A percentile compares a stretch with the other conserved stretches of the same genome.
Conservation (phyloP, 495 filamentous ascomycete genomes). For the Hypomontagnella monticulosa region DNA sequence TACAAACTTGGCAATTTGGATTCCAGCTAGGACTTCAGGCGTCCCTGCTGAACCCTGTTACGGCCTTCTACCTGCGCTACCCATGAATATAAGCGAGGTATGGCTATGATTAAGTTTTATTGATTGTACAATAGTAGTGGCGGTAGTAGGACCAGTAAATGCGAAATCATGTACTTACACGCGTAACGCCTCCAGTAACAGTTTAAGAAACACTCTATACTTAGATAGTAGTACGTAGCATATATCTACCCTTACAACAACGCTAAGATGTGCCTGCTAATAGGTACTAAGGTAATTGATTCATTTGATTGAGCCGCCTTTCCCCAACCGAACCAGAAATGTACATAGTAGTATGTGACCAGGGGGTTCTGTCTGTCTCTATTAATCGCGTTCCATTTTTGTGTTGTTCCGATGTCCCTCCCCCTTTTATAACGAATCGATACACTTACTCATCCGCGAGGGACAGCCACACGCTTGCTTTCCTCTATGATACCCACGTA, state of each 20-base stretch:
- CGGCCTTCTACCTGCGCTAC: no score
- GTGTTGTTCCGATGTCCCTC: conserved; percentile 7
- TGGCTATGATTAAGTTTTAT: conserved; percentile 17
- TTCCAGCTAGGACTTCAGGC: background rate
- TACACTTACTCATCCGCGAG: background rate
- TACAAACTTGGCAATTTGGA: background rate
- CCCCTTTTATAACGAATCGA: conserved; percentile 26
- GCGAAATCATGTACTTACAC: no score
- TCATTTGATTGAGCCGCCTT: no score
- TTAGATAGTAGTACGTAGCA: no score
- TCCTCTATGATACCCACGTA: background rate
- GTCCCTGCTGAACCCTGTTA: background rate
- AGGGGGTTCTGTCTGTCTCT: conserved; percentile 15
- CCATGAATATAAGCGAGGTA: conserved; percentile 4
- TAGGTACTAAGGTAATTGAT: no score
- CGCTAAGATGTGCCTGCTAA: no score
- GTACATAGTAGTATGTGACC: background rate
- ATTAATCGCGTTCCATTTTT: conserved; percentile 36
- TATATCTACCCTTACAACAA: no score
- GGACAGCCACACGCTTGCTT: no score
- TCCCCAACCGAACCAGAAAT: no score
- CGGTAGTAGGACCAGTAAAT: no score
- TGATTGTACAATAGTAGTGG: background rate
- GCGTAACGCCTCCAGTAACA: no score
- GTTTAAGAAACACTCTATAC: no score